These are phyloP conservation scores for Fistulina hepatica DNA, from an alignment of 1,284 basidiomycete genomes.

Conservation along the genomic window DNA sequence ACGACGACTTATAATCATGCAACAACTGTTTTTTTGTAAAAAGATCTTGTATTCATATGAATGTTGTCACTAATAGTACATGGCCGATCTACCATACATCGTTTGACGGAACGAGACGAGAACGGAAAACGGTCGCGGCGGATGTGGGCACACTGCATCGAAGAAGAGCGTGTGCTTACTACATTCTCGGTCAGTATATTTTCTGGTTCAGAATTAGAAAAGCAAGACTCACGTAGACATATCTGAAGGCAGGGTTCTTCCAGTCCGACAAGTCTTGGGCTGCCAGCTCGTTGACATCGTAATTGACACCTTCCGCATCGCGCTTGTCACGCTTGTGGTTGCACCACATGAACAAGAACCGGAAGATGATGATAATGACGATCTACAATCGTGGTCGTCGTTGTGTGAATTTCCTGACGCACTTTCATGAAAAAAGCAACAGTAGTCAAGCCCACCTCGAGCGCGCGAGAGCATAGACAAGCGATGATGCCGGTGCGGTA, in stretches of 20 bases:
- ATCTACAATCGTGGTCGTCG: slow-evolving; percentile 15
- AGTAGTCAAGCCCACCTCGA: slow-evolving; percentile 9
- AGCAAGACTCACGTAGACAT: slow-evolving; percentile 15
- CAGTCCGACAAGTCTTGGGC: slow-evolving; percentile 19
- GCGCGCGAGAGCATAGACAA: slow-evolving; percentile 26
- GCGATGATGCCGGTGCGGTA: slow-evolving; percentile 32
- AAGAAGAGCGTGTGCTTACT: too few relatives aligned
- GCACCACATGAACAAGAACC: slow-evolving; percentile 26
- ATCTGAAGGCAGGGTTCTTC: slow-evolving; percentile 21
- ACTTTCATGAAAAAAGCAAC: neutral
- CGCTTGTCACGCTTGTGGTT: slow-evolving; percentile 27
- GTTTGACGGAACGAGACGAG: too few relatives aligned
- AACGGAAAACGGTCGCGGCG: slow-evolving; percentile 20
- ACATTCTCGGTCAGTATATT: too few relatives aligned
- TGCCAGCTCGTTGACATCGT: slow-evolving; percentile 12
- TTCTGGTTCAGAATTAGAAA: too few relatives aligned
- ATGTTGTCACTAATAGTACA: too few relatives aligned
- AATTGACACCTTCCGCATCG: slow-evolving; percentile 19
- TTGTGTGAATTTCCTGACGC: neutral
- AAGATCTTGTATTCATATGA: too few relatives aligned
- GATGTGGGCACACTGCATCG: too few relatives aligned
- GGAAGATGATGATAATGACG: slow-evolving; percentile 27
- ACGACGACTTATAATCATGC: too few relatives aligned
- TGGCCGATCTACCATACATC: too few relatives aligned
- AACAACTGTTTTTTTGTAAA: too few relatives aligned